Base-by-base conservation (phyloP, 2,329 filamentous ascomycete genomes). In the Phaeoacremonium minimum region DNA sequence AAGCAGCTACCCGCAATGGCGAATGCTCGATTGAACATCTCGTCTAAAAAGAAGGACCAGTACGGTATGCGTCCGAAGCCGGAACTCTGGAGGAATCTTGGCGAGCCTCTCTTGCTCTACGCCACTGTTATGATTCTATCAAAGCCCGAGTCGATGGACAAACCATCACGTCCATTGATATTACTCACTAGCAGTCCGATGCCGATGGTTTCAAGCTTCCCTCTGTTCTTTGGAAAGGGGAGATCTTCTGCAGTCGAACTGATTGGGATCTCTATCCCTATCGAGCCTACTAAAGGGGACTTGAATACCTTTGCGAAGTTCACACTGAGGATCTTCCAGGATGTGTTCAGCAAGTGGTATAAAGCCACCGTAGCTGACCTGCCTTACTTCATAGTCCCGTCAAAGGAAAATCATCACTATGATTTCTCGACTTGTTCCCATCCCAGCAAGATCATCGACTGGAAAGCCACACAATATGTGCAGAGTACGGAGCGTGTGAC, bases 341-440 rank as follows among this genome's bases (percentile, higher is more conserved):
- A 97, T 47, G 67, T 96, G 0, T 97, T 95, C 64, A 91, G 89
- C 58, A 98, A 98, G 57, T 70, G 72, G 4, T 98, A 87, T 50
- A 79, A 85, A 33, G 66, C 75, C 0, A 69, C 79, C 13, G 48
- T 68, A 0, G 59, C 70, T 1, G 78, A 82, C 18, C 74, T 95
- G 55, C 83, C 89, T 0, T 98, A 96, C 58, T 95, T 89, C 66
- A 53, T 96, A 12, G 85, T 80, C 0, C 91, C 93, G 0, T 51
- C 61, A 7, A 33, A 14, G 0, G 28, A 50, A 8, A 29, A 26
- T 1, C 63, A 67, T 30, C 41, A 41, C 13, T 55, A 49, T 15
- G 40, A 48, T 28, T 52, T 54, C 18, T n/a, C 43, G 1, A 33
- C 39, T 1, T 15, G 37, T 6, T 31, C 33, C 2, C 46, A 58